These are phyloP conservation scores for Yamadazyma tumulicola DNA, from an alignment of 805 yeast species.

Conservation along the genomic window DNA sequence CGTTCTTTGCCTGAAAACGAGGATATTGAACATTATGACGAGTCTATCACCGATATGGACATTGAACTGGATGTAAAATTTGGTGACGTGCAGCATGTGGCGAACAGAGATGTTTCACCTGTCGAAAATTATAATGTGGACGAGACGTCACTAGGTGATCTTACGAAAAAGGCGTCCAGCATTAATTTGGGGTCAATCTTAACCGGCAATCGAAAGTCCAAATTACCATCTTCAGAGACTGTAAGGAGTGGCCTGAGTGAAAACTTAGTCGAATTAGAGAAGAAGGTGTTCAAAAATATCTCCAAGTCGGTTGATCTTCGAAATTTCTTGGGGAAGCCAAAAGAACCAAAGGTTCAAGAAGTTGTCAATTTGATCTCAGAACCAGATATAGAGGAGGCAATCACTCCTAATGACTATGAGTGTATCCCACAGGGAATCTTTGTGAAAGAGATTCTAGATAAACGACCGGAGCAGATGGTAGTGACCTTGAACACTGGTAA, in stretches of 20 bases:
- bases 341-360: neutral
- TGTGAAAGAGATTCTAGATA: neutral
- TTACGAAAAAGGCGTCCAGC: neutral
- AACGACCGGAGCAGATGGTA: conserved; percentile 2
- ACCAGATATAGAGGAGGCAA: conserved; percentile 3
- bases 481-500: conserved; percentile 2
- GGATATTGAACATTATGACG: neutral
- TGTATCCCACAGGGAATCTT: neutral
- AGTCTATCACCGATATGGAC: neutral
- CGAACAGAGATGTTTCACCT: too few species aligned
- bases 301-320: conserved; percentile 7
- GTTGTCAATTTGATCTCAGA: conserved; percentile 1
- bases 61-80: neutral
- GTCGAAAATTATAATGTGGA: neutral
- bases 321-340: conserved; percentile 7
- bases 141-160: conserved; percentile 3
- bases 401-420: neutral
- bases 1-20: neutral
- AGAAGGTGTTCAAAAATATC: conserved; percentile 5
- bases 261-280: conserved; percentile 4
- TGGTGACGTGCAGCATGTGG: neutral
- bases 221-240: neutral
- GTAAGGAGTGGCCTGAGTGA: neutral
- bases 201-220: conserved; percentile 2
- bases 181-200: conserved; percentile 1